These are phyloP conservation scores for Globisporangium irregulare DNA, from an alignment of 352 stramenopile genomes.

Conservation along the genomic window DNA sequence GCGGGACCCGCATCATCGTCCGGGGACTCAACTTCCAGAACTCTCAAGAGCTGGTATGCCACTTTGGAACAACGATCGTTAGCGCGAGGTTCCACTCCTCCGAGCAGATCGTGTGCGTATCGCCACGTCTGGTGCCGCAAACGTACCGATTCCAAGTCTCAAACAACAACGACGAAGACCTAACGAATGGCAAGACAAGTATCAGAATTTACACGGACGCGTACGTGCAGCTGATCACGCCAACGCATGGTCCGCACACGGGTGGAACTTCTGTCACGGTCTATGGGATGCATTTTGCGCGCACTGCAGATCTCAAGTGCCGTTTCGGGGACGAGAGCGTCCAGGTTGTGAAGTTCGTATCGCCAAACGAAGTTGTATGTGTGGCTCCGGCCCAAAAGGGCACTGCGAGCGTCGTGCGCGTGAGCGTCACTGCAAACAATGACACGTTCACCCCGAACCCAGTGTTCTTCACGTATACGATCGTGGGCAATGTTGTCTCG, in stretches of 20 bases:
- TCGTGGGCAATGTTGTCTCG: constrained; percentile 42
- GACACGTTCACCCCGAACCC: constrained; percentile 51
- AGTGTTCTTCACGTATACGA: constrained; percentile 82
- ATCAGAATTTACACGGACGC: constrained; percentile 79
- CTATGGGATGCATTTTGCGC: constrained; percentile 79
- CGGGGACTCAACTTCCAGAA: constrained; percentile 75
- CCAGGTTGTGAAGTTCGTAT: constrained; percentile 66
- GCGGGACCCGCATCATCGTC: constrained; percentile 73
- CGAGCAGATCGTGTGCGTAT: constrained; percentile 49
- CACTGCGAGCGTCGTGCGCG: constrained; percentile 29
- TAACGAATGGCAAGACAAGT: constrained; percentile 51
- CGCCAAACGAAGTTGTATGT: constrained; percentile 68
- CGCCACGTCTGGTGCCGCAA: constrained; percentile 52
- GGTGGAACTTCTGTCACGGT: constrained; percentile 85
- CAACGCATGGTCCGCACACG: constrained; percentile 61
- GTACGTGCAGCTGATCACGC: constrained; percentile 64
- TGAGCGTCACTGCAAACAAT: constrained; percentile 77
- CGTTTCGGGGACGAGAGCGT: constrained; percentile 65
- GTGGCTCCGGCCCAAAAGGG: constrained; percentile 50
- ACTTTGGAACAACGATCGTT: constrained; percentile 66
- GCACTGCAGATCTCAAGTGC: constrained; percentile 51
- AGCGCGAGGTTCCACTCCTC: constrained; percentile 47
- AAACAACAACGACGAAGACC: constrained; percentile 66
- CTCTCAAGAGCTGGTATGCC: constrained; percentile 68
- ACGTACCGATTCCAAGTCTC: constrained; percentile 74